phyloP scores from a whole-genome alignment of 2,329 filamentous ascomycete species.

The Penicillium sumatraense region DNA sequence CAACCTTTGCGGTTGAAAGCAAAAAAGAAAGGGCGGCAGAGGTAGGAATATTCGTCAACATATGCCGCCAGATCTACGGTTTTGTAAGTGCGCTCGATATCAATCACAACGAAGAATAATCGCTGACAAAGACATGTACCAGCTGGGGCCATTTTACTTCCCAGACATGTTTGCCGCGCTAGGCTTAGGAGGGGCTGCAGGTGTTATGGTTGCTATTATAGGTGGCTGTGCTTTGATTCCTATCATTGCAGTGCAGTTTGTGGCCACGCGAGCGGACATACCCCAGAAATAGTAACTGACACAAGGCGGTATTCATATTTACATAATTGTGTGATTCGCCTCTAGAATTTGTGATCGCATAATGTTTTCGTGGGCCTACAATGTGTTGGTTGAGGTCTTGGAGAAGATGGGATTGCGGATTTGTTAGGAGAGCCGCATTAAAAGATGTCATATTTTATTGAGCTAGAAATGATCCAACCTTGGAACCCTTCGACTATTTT shows the following conservation, averaged over 20 bases:
- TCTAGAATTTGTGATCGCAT: no score
- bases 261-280: slow-evolving; percentile 9
- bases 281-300: not conserved
- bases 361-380: no score
- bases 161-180: slow-evolving; percentile 45
- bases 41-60: slow-evolving; percentile 63
- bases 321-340: no score
- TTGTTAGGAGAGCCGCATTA: no score
- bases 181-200: slow-evolving; percentile 39
- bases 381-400: no score
- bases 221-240: slow-evolving; percentile 37
- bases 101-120: not conserved
- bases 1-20: slow-evolving; percentile 65
- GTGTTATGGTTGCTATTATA: slow-evolving; percentile 43
- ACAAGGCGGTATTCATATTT: not conserved
- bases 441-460: no score
- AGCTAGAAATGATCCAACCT: no score
- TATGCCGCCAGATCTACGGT: slow-evolving; percentile 60
- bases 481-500: no score
- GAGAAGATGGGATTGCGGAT: no score
- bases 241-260: slow-evolving; percentile 36
- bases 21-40: slow-evolving; percentile 57
- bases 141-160: slow-evolving; percentile 39
- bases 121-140: not conserved
- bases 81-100: slow-evolving; percentile 49